Conservation (phyloP, 257 asterid genomes). For the Capsicum rhomboideum region DNA sequence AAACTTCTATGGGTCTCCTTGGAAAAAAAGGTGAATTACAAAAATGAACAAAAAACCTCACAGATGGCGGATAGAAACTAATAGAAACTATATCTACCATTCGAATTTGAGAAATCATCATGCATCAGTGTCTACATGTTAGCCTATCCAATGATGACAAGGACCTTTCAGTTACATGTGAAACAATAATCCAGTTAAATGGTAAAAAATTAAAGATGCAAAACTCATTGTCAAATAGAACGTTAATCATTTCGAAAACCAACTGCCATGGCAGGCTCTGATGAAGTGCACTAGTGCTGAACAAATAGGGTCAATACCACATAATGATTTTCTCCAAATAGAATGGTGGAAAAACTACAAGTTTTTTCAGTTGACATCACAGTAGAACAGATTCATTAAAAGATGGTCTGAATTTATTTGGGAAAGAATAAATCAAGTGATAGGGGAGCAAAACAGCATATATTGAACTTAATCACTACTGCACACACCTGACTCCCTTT, state of each 20-base stretch:
- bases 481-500: slow-evolving; percentile 67
- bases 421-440: background rate
- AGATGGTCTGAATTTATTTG: background rate
- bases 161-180: background rate
- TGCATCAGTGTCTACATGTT: background rate
- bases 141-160: background rate
- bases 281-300: background rate
- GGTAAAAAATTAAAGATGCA: background rate
- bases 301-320: background rate
- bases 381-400: background rate
- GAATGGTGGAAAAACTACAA: background rate
- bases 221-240: background rate
- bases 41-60: background rate
- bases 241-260: background rate
- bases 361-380: background rate
- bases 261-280: background rate
- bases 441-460: background rate
- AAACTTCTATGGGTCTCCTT: background rate
- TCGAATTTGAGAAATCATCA: background rate
- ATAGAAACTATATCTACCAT: background rate
- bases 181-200: background rate
- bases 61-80: background rate
- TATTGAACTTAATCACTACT: background rate
- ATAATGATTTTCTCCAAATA: background rate
- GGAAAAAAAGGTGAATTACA: background rate